Conservation (phyloP, 2,329 filamentous ascomycete genomes). For the Drechslerella coelobrocha region DNA sequence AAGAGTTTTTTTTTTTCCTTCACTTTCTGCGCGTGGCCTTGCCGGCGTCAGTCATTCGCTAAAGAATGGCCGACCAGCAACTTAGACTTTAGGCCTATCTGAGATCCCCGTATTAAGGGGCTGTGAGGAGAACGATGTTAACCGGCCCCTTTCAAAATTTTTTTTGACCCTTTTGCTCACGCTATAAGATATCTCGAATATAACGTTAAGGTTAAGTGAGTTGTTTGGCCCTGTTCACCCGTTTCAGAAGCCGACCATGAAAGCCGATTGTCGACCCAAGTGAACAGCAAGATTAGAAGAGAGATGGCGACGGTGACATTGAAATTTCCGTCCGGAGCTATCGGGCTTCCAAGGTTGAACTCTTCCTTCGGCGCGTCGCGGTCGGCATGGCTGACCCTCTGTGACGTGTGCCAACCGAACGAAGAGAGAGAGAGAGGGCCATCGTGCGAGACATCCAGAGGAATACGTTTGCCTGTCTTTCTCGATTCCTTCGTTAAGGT, state of each 20-base stretch:
- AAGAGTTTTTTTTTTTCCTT: too few relatives aligned
- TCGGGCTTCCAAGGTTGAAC: not conserved
- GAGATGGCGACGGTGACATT: not conserved
- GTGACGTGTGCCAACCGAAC: slow-evolving; percentile 17
- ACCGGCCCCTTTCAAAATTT: too few relatives aligned
- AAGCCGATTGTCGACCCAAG: not conserved
- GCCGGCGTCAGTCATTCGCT: too few relatives aligned
- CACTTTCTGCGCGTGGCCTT: too few relatives aligned
- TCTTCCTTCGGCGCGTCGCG: not conserved
- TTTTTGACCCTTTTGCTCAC: too few relatives aligned
- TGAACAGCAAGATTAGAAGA: not conserved
- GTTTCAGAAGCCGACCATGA: slow-evolving; percentile 1
- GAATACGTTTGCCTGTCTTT: slow-evolving; percentile 7
- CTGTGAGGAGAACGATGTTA: too few relatives aligned
- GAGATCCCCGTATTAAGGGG: too few relatives aligned
- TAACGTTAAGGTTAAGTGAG: too few relatives aligned
- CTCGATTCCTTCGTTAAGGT: slow-evolving; percentile 24
- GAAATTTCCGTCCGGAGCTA: not conserved
- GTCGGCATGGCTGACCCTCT: not conserved
- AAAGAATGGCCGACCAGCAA: too few relatives aligned
- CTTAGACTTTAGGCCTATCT: too few relatives aligned
- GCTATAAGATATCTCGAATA: too few relatives aligned
- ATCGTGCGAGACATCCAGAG: slow-evolving; percentile 14
- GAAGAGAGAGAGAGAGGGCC: not conserved
- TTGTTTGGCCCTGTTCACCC: too few relatives aligned